Percentiles rank a stretch among this genome's conserved stretches.
Conservation (phyloP, 805 yeast genomes). For the Saturnispora ahearnii region DNA sequence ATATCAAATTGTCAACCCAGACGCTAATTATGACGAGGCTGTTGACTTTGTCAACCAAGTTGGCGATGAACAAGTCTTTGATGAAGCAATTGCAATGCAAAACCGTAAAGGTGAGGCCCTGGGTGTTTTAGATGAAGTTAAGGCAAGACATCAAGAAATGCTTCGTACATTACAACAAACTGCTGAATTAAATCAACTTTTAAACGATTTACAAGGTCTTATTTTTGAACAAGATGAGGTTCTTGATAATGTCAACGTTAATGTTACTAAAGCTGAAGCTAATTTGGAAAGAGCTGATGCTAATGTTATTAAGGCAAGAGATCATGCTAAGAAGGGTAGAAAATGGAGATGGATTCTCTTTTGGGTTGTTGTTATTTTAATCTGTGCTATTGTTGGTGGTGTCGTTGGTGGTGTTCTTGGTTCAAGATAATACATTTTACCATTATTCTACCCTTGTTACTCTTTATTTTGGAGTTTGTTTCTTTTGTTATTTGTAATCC, state of each 20-base stretch:
- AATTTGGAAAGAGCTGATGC: conserved; percentile 93
- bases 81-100: conserved; percentile 81
- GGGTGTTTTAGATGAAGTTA: conserved; percentile 91
- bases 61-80: conserved; percentile 85
- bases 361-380: conserved; percentile 49
- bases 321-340: conserved; percentile 82
- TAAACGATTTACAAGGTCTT: conserved; percentile 92
- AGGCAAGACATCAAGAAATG: conserved; percentile 89
- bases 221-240: conserved; percentile 92
- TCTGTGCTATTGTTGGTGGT: conserved; percentile 57
- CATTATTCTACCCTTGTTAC: not conserved
- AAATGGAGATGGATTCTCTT: conserved; percentile 83
- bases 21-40: conserved; percentile 76
- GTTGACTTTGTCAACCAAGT: conserved; percentile 77
- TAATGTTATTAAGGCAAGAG: conserved; percentile 85
- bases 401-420: conserved; percentile 53
- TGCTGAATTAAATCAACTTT: conserved; percentile 90
- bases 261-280: conserved; percentile 73
- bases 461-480: not conserved
- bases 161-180: conserved; percentile 91
- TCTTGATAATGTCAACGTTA: conserved; percentile 73
- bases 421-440: conserved; percentile 16
- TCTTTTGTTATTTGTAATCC: not conserved
- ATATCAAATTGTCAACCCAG: conserved; percentile 81
- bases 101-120: conserved; percentile 92